Conservation (phyloP, 805 yeast genomes). For the Yarrowia porcina region DNA sequence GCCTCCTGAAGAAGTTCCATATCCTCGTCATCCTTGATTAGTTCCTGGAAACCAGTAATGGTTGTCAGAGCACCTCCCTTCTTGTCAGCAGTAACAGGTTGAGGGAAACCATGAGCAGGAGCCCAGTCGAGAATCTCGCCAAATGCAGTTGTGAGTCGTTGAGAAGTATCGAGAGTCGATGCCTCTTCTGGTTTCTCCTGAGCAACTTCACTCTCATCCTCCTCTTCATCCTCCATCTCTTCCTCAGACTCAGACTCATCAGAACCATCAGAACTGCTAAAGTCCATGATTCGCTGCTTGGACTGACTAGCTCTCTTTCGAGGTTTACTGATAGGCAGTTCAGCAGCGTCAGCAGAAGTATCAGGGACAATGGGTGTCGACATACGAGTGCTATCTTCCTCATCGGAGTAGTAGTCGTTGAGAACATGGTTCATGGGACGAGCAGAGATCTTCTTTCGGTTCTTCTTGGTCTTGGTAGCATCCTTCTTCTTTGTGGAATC, state of each 20-base stretch:
- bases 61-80: conserved; percentile 37
- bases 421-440: conserved; percentile 37
- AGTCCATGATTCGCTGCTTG: conserved; percentile 16
- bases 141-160: conserved; percentile 32
- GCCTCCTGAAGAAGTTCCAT: conserved; percentile 50
- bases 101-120: conserved; percentile 52
- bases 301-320: conserved; percentile 6
- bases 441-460: conserved; percentile 24
- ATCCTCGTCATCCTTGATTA: conserved; percentile 76
- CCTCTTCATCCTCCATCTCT: conserved; percentile 32
- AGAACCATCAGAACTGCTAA: conserved; percentile 3
- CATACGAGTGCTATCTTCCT: conserved; percentile 29
- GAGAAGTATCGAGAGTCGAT: conserved; percentile 30
- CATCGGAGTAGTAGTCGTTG: conserved; percentile 33
- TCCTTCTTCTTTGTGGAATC: conserved; percentile 25
- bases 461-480: conserved; percentile 22
- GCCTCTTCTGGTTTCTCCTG: conserved; percentile 26
- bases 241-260: neutral
- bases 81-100: conserved; percentile 53
- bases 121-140: conserved; percentile 33
- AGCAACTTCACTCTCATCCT: conserved; percentile 31
- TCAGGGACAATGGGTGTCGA: conserved; percentile 26
- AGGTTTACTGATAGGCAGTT: neutral
- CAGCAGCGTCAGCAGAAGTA: conserved; percentile 19
- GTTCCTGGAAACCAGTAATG: conserved; percentile 49